Conservation (phyloP, 257 asterid species). For the Phtheirospermum japonicum region DNA sequence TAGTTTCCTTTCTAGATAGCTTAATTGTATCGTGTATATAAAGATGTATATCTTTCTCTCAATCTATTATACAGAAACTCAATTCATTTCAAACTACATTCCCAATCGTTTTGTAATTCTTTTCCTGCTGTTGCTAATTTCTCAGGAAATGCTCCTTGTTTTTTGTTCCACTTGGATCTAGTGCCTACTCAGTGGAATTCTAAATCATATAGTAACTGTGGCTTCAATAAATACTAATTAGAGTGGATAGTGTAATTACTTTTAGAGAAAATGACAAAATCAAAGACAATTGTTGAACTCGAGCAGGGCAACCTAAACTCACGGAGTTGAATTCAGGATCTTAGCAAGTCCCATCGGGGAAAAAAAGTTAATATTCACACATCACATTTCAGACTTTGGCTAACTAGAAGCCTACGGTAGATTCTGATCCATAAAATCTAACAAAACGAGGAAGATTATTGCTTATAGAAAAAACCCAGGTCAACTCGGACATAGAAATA, state of each 20-base stretch:
- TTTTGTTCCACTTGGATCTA: background rate
- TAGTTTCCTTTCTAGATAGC: too few relatives aligned
- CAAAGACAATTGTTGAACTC: too few relatives aligned
- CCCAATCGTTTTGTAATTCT: background rate
- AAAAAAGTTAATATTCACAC: background rate
- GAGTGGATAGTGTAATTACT: background rate
- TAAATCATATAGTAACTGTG: too few relatives aligned
- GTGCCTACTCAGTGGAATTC: background rate
- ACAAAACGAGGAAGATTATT: conserved; percentile 8
- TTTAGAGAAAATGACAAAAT: background rate
- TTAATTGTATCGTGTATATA: too few relatives aligned
- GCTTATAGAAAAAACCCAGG: background rate
- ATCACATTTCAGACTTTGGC: background rate
- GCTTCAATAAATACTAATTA: too few relatives aligned
- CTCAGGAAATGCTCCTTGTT: background rate
- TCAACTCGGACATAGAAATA: conserved; percentile 5
- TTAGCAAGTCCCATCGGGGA: too few relatives aligned
- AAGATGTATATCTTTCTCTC: too few relatives aligned
- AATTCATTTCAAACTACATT: too few relatives aligned
- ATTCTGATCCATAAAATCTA: background rate
- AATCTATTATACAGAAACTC: too few relatives aligned
- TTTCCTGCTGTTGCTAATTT: background rate
- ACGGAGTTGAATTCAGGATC: too few relatives aligned
- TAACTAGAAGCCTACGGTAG: background rate
- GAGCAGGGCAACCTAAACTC: too few relatives aligned